Percentiles rank a stretch among this genome's conserved stretches.
phyloP scores from a whole-genome alignment of 2,329 filamentous ascomycete species.

The Cyanodermella asteris region DNA sequence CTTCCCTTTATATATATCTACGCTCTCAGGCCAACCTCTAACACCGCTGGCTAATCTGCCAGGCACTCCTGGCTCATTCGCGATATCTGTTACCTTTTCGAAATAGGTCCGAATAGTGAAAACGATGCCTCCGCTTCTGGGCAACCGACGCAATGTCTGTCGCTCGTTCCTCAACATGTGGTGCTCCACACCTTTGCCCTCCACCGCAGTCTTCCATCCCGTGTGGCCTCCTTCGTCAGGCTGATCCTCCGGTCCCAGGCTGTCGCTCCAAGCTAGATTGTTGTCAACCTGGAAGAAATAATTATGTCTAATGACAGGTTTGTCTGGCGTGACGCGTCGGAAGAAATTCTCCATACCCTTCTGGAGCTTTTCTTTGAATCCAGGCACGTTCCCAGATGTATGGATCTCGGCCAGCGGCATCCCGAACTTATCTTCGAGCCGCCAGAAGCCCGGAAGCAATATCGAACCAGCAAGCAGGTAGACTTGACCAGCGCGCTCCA shows the following conservation, averaged over 20 bases:
- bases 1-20: constrained; percentile 55
- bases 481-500: constrained; percentile 53
- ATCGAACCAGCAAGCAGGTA: constrained; percentile 59
- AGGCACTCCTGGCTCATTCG: constrained; percentile 51
- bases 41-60: constrained; percentile 57
- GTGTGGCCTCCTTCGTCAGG: constrained; percentile 18
- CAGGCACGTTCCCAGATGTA: constrained; percentile 53
- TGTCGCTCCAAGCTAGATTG: constrained; percentile 49
- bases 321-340: constrained; percentile 43
- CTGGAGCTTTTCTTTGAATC: constrained; percentile 48
- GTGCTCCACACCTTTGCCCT: constrained; percentile 47
- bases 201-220: constrained; percentile 57
- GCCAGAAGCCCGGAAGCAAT: constrained; percentile 64
- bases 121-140: constrained; percentile 34
- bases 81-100: constrained; percentile 45
- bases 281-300: constrained; percentile 82
- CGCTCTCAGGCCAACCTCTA: constrained; percentile 61
- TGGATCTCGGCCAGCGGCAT: constrained; percentile 66
- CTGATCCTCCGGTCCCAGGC: constrained; percentile 52
- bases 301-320: constrained; percentile 49
- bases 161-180: constrained; percentile 61
- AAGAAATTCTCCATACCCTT: constrained; percentile 71
- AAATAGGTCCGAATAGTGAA: constrained; percentile 73
- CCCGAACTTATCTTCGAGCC: constrained; percentile 56
- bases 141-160: constrained; percentile 44